Evolutionary conservation across 257 asterid species (phyloP), one percentile per base, ranked within the genome.

Genomic region (Anisodus tanguticus): DNA sequence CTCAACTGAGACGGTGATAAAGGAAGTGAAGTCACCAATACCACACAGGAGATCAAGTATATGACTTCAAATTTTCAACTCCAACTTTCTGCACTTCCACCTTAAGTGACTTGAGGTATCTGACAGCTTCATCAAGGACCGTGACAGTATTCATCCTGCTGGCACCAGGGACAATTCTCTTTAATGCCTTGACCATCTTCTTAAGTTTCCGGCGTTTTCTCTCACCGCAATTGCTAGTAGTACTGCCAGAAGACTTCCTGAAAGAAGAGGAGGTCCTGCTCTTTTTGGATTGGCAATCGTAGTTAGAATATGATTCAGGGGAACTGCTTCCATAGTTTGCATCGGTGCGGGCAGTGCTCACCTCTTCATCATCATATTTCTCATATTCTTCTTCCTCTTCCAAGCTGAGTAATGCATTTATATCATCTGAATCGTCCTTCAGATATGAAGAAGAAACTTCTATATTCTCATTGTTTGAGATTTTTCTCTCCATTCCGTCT

Each of bases 51-150:
- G 2, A 77, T 77, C 64, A 77, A 53, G 58, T 35, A 39, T 47
- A 63, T 79, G 87, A 74, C 66, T 84, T 70, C 63, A 67, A 81
- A 58, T 88, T 87, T 31, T 87, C 89, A 4, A 85, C 86, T 90
- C 94, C 97, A 77, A 90, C 84, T 89, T 93, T 91, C 92, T 94
- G 90, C 84, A 89, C 92, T 88, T 94, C 95, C 16, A 91, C 91
- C 89, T 92, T 90, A 43, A 92, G 95, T 35, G 94, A 91, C 89
- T 94, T 93, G 16, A 94, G 95, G 87, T 93, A 92, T 69, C 92
- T 89, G 60, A 94, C 97, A 76, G 97, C 94, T 87, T 93, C 98
- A 57, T 94, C 97, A 55, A 94, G 95, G 85, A 92, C 95, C 22
- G 88, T 87, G 6, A 91, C 94, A 53, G 90, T 84, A 82, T 90